Percentiles rank a stretch among this genome's conserved stretches.
Conservation (phyloP, 345 rosid genomes). For the Passiflora organensis region DNA sequence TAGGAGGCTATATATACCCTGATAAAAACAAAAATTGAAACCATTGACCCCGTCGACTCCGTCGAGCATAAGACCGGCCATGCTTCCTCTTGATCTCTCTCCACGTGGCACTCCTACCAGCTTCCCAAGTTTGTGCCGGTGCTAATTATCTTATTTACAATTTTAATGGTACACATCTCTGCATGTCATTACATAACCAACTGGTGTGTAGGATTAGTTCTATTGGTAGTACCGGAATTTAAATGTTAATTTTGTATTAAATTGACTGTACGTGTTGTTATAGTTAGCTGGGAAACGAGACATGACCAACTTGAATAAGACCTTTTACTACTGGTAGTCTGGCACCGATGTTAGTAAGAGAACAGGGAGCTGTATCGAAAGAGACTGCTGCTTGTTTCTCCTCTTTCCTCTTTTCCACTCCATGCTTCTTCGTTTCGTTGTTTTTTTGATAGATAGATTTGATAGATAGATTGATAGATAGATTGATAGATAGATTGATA, state of each 20-base stretch:
- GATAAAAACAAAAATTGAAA: neutral
- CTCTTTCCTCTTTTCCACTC: neutral
- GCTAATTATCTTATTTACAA: conserved; percentile 7
- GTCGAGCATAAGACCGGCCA: conserved; percentile 28
- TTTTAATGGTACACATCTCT: too few species aligned
- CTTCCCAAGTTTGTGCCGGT: conserved; percentile 23
- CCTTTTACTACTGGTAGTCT: conserved; percentile 2
- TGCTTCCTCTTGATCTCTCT: conserved; percentile 20
- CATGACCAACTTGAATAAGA: conserved; percentile 21
- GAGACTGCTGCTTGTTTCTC: conserved; percentile 38
- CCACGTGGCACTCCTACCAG: conserved; percentile 41
- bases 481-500: too few species aligned
- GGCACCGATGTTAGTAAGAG: conserved; percentile 10
- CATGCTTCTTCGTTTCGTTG: too few species aligned
- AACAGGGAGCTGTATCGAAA: conserved; percentile 61
- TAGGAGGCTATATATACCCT: too few species aligned
- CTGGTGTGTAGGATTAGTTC: too few species aligned
- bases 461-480: too few species aligned
- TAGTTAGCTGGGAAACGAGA: conserved; percentile 26
- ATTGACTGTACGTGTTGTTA: conserved; percentile 10
- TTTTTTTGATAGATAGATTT: too few species aligned
- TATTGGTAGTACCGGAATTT: too few species aligned
- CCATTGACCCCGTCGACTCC: conserved; percentile 24
- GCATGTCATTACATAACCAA: too few species aligned
- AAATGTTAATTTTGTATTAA: conserved; percentile 14